Evolutionary conservation across 2,329 filamentous ascomycete species (phyloP).

Genomic region (Aspergillus texensis): DNA sequence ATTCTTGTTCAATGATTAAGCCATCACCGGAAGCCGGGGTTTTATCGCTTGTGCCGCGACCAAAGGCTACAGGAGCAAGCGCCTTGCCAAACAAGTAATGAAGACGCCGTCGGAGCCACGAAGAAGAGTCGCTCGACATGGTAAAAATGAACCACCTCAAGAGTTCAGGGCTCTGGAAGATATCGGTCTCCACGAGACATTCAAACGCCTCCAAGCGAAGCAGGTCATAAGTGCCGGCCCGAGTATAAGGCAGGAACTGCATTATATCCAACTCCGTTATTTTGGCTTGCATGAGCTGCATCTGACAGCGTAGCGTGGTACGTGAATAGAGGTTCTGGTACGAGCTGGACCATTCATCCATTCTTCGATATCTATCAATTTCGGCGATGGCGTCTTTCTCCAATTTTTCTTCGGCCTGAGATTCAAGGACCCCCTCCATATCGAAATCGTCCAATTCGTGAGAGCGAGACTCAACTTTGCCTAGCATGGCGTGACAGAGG

Average conservation of each 20-base stretch:
- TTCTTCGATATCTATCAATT: slow-evolving; percentile 64
- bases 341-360: slow-evolving; percentile 69
- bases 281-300: slow-evolving; percentile 56
- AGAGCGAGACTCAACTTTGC: slow-evolving; percentile 39
- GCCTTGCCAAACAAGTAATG: slow-evolving; percentile 57
- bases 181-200: slow-evolving; percentile 58
- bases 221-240: slow-evolving; percentile 61
- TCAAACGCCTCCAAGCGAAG: slow-evolving; percentile 63
- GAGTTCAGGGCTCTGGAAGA: slow-evolving; percentile 54
- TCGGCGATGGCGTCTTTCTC: slow-evolving; percentile 61
- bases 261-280: slow-evolving; percentile 56
- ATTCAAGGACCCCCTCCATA: slow-evolving; percentile 51
- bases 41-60: slow-evolving; percentile 45
- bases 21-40: slow-evolving; percentile 39
- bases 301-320: slow-evolving; percentile 63
- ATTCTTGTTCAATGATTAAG: slow-evolving; percentile 62
- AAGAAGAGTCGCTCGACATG: slow-evolving; percentile 59
- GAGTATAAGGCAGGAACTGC: slow-evolving; percentile 65
- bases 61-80: slow-evolving; percentile 62
- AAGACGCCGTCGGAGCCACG: slow-evolving; percentile 58
- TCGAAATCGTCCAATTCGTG: slow-evolving; percentile 49
- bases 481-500: slow-evolving; percentile 58
- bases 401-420: slow-evolving; percentile 57
- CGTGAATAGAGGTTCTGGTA: slow-evolving; percentile 66
- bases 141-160: slow-evolving; percentile 60